Base-by-base conservation (phyloP, 2,329 filamentous ascomycete genomes). In the Lecanoromycetidae sp. region DNA sequence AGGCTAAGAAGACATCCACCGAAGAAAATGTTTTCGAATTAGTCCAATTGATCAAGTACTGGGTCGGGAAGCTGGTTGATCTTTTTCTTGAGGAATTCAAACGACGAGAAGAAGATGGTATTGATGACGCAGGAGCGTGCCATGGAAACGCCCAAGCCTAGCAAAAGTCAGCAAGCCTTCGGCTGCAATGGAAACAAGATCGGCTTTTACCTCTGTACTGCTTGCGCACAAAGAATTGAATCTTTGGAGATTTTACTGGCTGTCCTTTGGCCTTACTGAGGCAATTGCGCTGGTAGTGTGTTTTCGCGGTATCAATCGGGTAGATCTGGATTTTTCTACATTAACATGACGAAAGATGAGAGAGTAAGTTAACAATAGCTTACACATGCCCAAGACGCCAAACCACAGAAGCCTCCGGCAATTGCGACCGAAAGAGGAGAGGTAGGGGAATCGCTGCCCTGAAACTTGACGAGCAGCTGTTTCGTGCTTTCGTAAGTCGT, bases 401-500 rank as follows among this genome's bases (percentile, higher is more conserved):
- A 77, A 2, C 86, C 86, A 61, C 86, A 91, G 46, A 90, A 69
- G 20, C 82, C 86, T 45, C 87, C 87, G 17, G 86, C 84, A 39
- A 81, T 71, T 12, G 88, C 76, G 26, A 91, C 84, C 13, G 85
- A 82, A 46, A 85, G 62, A n/a, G 84, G 84, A 58, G 83, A 84
- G 40, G 82, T 85, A n/a, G 84, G 79, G 6, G 80, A 79, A 51
- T 75, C 75, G 53, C 83, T 82, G 39, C 82, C 76, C 34, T 76
- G 77, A 54, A 84, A 78, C 13, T 84, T 86, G 17, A 82, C 84
- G 53, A 87, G 74, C 20, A 90, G 66, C 62, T 91, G 85, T 61
- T 93, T 93, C 56, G 79, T 78, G 61, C 83, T 87, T 64, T 93
- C 86, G 62, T 93, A 93, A 25, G 86, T 88, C 67, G 84, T 85